Evolutionary conservation across 139 green algal species (phyloP), one percentile per base, ranked within the genome.

Genomic region (Tetradesmus obliquus): DNA sequence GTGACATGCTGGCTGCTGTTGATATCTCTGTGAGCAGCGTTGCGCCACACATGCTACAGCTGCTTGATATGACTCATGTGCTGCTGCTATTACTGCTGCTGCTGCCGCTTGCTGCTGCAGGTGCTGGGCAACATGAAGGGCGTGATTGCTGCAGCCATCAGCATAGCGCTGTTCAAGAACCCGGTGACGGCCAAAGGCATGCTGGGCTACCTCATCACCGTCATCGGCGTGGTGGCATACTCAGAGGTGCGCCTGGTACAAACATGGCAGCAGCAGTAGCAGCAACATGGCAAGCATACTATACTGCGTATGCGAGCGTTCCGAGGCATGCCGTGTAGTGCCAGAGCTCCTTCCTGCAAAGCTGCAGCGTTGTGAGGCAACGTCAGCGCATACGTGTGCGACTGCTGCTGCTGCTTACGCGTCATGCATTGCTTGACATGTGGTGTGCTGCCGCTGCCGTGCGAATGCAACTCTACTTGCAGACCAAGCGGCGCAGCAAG

Each of bases 71-170:
- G 62, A 72, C 62, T 15, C 80, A 12, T 62, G 51, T 58, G 5
- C 5, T 69, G 82, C 53, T 69, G n/a, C 84, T 10, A 22, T 13
- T 17, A 22, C 51, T 20, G 54, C 55, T 87, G 55, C 82, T 74
- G 82, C 54, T 74, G 80, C 24, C 32, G 71, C 13, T n/a, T 22
- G 71, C 55, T 24, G 3, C 24, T 55, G n/a, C 79, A 87, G 95
- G 98, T 99, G 74, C 95, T 99, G n/a, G 98, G 98, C 82, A 99
- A 99, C 93, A 97, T 96, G 82, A 99, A 99, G 95, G 97, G 98
- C 5, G 97, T 99, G 5, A 96, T 99, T 58, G 98, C 98, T 17
- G 96, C 97, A 3, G 94, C 94, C 4, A 92, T 99, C 5, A 98
- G 95, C 51, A 95, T 99, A 10, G 51, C 97, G 32, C 90, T 99